Conservation (phyloP, 1,139 yeast species). For the Blastobotrys petasosporus region DNA sequence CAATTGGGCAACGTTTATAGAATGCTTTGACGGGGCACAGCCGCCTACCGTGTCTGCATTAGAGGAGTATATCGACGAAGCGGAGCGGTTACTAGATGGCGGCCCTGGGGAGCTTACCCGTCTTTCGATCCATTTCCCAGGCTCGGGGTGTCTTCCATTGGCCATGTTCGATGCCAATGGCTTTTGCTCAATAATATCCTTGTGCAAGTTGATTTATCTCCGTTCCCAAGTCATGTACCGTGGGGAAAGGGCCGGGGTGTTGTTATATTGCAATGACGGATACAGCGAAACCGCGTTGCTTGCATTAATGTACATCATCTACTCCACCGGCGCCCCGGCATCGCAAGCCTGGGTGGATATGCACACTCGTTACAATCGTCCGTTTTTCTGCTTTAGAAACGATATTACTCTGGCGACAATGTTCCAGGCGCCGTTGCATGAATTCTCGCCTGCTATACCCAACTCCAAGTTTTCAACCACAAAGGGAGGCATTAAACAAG, state of each 20-base stretch:
- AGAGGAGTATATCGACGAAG: constrained; percentile 27
- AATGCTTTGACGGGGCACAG: constrained; percentile 48
- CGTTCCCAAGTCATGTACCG: constrained; percentile 23
- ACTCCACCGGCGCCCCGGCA: constrained; percentile 47
- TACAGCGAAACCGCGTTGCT: constrained; percentile 84
- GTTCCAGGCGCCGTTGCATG: constrained; percentile 54
- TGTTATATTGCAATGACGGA: constrained; percentile 83
- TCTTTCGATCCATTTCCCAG: constrained; percentile 58
- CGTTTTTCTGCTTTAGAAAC: constrained; percentile 74
- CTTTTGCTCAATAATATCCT: constrained; percentile 23
- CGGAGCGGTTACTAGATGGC: constrained; percentile 14
- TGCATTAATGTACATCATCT: constrained; percentile 64
- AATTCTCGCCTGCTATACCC: constrained; percentile 44
- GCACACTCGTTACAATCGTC: constrained; percentile 62
- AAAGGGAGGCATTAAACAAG: not conserved
- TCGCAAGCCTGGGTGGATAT: constrained; percentile 50
- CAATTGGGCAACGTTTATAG: constrained; percentile 35
- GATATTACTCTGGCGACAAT: constrained; percentile 64
- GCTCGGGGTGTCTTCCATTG: constrained; percentile 50
- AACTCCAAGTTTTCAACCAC: not conserved
- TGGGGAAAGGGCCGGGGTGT: constrained; percentile 27
- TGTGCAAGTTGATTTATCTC: constrained; percentile 33
- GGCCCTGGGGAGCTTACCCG: constrained; percentile 15
- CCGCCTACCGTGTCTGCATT: constrained; percentile 41
- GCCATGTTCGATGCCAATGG: constrained; percentile 23